phyloP scores from a whole-genome alignment of 495 filamentous ascomycete species.

The Podospora sp. region DNA sequence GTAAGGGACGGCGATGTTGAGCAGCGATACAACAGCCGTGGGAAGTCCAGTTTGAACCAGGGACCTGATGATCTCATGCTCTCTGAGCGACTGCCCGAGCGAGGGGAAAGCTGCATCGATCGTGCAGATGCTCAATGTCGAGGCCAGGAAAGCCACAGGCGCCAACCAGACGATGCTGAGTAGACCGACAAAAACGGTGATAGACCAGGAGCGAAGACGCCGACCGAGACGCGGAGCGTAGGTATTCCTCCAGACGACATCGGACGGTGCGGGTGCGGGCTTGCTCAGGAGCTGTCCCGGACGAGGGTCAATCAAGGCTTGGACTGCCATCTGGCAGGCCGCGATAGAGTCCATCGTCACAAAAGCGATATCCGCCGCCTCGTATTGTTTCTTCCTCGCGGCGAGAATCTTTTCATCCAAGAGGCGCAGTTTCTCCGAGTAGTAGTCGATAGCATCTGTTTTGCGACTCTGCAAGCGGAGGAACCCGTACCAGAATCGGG shows the following conservation, averaged over 20 bases:
- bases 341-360: conserved; percentile 96
- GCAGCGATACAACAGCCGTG: conserved; percentile 76
- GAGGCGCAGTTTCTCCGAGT: conserved; percentile 78
- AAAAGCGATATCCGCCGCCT: conserved; percentile 81
- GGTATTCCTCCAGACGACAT: conserved; percentile 91
- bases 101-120: conserved; percentile 72
- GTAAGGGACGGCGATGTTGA: conserved; percentile 89
- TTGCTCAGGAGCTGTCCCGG: conserved; percentile 84
- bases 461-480: conserved; percentile 70
- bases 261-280: conserved; percentile 81
- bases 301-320: conserved; percentile 86
- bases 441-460: conserved; percentile 92
- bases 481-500: conserved; percentile 78
- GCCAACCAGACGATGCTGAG: conserved; percentile 89
- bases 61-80: conserved; percentile 67
- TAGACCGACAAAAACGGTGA: conserved; percentile 78
- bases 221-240: conserved; percentile 77
- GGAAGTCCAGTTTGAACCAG: conserved; percentile 87
- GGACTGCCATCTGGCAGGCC: conserved; percentile 90
- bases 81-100: conserved; percentile 66
- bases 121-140: conserved; percentile 72
- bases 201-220: conserved; percentile 74
- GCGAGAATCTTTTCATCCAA: conserved; percentile 75
- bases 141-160: conserved; percentile 79
- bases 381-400: conserved; percentile 75